Evolutionary conservation across 805 yeast genomes (phyloP), one percentile per base, ranked within the genome.

Genomic region (Ogataea sp.): DNA sequence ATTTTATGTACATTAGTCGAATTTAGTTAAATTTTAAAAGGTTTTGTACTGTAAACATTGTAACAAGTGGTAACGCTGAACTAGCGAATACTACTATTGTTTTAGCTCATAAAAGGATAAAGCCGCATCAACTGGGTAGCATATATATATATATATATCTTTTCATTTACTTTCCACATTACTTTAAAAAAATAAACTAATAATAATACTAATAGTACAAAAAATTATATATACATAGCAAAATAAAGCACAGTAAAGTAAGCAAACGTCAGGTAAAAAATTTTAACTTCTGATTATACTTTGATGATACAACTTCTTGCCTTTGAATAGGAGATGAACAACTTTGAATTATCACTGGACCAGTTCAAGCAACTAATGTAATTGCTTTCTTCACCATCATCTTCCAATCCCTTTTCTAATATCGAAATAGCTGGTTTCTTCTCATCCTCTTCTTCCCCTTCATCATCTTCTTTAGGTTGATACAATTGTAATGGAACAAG

Each of bases 271-370:
- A 9, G 4, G 10, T 6, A 13, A 14, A 33, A 5, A 23, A 21
- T 15, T 7, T 6, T 15, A 10, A 13, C 6, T 23, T n/a, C 6
- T 23, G 11, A 11, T 34, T 32, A 43, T 24, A 45, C 33, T 21
- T 47, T 44, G n/a, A 56, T 40, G 20, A 53, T 49, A 31, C 48
- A 48, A 47, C 64, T 58, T 16, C 46, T 47, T 6, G 49, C 42
- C 2, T 47, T 49, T 20, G 49, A 48, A 40, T 51, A 59, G 37
- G 59, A 45, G 10, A 56, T 48, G 15, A 58, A 48, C 2, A 59
- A 34, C 37, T 46, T 52, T 9, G 47, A 31, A 27, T 48, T 48
- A 40, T 49, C 47, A 16, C 38, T 38, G 32, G 48, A 49, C 61
- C 62, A 59, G 34, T 35, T 39, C 18, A 59, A 43, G 15, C 49